A percentile compares a stretch with the other conserved stretches of the same genome.
phyloP scores from a whole-genome alignment of 2,329 filamentous ascomycete genomes.

The Pseudogymnoascus sp. region DNA sequence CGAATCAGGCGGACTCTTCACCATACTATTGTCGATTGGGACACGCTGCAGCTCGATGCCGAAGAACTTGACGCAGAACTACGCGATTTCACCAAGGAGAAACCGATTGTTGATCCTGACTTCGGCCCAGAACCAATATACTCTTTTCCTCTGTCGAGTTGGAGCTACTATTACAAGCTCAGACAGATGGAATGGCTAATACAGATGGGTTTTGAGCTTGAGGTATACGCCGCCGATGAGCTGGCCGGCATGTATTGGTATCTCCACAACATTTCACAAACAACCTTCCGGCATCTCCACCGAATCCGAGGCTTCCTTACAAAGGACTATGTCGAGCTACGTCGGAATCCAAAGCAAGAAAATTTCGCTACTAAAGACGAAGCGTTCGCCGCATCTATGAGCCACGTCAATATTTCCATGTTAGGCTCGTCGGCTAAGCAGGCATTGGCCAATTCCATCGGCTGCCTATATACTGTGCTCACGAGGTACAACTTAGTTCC shows the following conservation, averaged over 20 bases:
- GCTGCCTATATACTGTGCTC: slow-evolving; percentile 47
- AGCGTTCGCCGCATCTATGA: slow-evolving; percentile 41
- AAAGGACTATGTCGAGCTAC: slow-evolving; percentile 15
- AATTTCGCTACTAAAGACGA: slow-evolving; percentile 28
- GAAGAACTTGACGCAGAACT: slow-evolving; percentile 67
- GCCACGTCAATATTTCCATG: slow-evolving; percentile 51
- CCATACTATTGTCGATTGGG: slow-evolving; percentile 76
- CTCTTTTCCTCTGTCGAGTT: slow-evolving; percentile 71
- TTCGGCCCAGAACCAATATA: slow-evolving; percentile 47
- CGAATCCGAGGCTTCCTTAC: slow-evolving; percentile 61
- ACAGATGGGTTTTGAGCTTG: slow-evolving; percentile 88
- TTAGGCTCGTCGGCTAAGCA: slow-evolving; percentile 57
- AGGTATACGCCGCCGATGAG: slow-evolving; percentile 81
- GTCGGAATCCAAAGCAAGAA: slow-evolving; percentile 13
- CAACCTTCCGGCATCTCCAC: slow-evolving; percentile 54
- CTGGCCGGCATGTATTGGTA: slow-evolving; percentile 88
- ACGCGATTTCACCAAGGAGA: slow-evolving; percentile 52
- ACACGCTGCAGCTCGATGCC: slow-evolving; percentile 71
- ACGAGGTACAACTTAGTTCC: slow-evolving; percentile 31
- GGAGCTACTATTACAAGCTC: slow-evolving; percentile 88
- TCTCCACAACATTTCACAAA: slow-evolving; percentile 63
- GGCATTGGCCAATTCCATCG: slow-evolving; percentile 42
- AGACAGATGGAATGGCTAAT: slow-evolving; percentile 78
- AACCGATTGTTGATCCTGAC: slow-evolving; percentile 44
- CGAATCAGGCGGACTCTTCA: slow-evolving; percentile 82